These are phyloP conservation scores for Spirogloea muscicola DNA, from an alignment of 139 green algal species.

Conservation along the genomic window DNA sequence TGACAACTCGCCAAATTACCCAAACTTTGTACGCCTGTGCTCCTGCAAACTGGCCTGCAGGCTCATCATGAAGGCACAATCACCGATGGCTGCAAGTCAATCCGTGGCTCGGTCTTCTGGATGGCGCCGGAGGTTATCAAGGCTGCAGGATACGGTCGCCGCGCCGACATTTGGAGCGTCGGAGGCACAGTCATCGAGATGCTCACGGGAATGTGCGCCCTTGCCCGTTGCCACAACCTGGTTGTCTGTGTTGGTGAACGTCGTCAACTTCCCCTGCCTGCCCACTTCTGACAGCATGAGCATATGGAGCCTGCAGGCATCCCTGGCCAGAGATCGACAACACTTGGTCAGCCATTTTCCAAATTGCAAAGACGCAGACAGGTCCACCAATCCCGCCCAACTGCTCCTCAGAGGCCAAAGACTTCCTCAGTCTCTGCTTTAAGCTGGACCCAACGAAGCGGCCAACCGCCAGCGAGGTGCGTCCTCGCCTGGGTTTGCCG, in stretches of 20 bases:
- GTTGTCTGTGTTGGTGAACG: too few species aligned
- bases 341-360: conserved; percentile 54
- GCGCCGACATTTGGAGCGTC: conserved; percentile 55
- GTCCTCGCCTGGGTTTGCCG: not conserved
- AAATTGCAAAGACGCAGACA: conserved; percentile 37
- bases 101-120: conserved; percentile 50
- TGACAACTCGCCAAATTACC: too few species aligned
- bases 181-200: conserved; percentile 58
- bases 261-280: too few species aligned
- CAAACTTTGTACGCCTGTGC: too few species aligned
- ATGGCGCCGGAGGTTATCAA: conserved; percentile 56
- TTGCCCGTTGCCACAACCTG: too few species aligned
- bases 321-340: conserved; percentile 53
- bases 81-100: conserved; percentile 44
- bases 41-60: too few species aligned
- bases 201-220: conserved; percentile 48
- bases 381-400: conserved; percentile 7
- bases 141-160: conserved; percentile 47
- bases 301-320: conserved; percentile 18
- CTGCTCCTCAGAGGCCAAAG: not conserved
- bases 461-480: conserved; percentile 8
- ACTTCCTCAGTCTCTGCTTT: conserved; percentile 17
- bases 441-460: conserved; percentile 1
- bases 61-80: conserved; percentile 24
- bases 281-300: too few species aligned